Conservation (phyloP, 345 rosid genomes). For the Gossypium australe region DNA sequence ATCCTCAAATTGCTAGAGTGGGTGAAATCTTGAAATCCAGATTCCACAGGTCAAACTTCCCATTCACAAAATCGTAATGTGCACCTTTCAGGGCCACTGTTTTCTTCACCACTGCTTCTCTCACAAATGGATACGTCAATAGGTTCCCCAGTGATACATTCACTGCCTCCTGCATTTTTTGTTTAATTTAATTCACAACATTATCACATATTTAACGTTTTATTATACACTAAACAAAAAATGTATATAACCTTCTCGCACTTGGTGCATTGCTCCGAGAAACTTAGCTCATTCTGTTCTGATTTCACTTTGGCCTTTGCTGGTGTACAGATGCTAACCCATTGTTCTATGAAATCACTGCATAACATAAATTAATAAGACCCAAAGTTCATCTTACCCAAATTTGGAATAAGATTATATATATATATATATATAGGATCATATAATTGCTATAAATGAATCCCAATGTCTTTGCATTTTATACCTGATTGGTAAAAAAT, state of each 20-base stretch:
- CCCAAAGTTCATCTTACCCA: too few species aligned
- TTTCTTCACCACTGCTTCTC: slow-evolving; percentile 53
- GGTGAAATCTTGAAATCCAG: slow-evolving; percentile 50
- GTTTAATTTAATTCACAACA: neutral
- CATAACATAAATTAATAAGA: neutral
- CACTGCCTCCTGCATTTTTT: slow-evolving; percentile 59
- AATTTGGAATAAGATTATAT: too few species aligned
- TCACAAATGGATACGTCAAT: slow-evolving; percentile 74
- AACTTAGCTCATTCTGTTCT: slow-evolving; percentile 32
- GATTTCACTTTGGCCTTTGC: slow-evolving; percentile 72
- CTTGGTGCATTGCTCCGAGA: slow-evolving; percentile 64
- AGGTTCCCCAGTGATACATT: slow-evolving; percentile 71
- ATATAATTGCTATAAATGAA: neutral
- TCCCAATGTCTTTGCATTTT: neutral
- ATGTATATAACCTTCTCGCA: slow-evolving; percentile 68
- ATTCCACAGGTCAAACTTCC: slow-evolving; percentile 72
- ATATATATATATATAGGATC: too few species aligned
- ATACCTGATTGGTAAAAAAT: neutral
- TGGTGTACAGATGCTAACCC: slow-evolving; percentile 73
- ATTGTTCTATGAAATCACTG: slow-evolving; percentile 87
- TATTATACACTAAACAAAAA: neutral
- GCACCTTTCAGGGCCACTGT: slow-evolving; percentile 56
- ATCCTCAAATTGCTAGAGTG: slow-evolving; percentile 24
- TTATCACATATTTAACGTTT: neutral
- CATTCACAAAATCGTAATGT: slow-evolving; percentile 66